Evolutionary conservation across 2,329 filamentous ascomycete genomes (phyloP), one percentile per base, ranked within the genome.

Genomic region (Cladophialophora yegresii): DNA sequence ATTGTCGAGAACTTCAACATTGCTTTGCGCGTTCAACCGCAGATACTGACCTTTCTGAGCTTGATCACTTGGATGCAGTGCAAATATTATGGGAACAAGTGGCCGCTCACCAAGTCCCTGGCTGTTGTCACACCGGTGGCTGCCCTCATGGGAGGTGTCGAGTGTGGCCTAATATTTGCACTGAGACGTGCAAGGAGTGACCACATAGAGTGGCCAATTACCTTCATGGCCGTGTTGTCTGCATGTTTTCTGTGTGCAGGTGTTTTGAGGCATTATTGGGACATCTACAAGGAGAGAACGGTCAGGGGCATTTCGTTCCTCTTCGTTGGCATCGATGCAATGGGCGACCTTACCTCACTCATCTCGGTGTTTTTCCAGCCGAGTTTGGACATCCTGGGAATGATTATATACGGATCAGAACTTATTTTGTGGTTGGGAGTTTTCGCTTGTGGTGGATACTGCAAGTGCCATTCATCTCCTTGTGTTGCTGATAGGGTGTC

Each of bases 301-400:
- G 88, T 90, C 1, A 80, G 87, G 13, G 88, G 88, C 7, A 90
- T 91, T 45, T 89, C 87, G 0, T 90, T 91, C 73, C 77, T 89
- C 2, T 91, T 91, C 68, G 87, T 89, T 0, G 85, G 79, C 1
- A 88, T 91, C 50, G 88, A 91, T 74, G 88, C 87, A 0, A 79
- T 85, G 0, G 88, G 88, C 0, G 88, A 91, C 73, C 73, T 91
- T 3, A 87, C 87, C 60, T 90, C 87, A 0, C 76, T 91, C 0
- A 73, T 87, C 2, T 88, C 87, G 0, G 78, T 91, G 16, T 77
- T 88, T 49, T 89, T 88, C 67, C 82, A 89, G 72, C 79, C 80
- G 0, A 76, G 77, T 20, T 71, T 88, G 3, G 84, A 89, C 70
- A 72, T 88, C 0, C 75, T 89, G 0, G 88, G 87, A 0, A 81